Evolutionary conservation across 23 red algal genomes (phyloP), one percentile per base, ranked within the genome.

Genomic region (Cyanidiococcus yangmingshanensis): DNA sequence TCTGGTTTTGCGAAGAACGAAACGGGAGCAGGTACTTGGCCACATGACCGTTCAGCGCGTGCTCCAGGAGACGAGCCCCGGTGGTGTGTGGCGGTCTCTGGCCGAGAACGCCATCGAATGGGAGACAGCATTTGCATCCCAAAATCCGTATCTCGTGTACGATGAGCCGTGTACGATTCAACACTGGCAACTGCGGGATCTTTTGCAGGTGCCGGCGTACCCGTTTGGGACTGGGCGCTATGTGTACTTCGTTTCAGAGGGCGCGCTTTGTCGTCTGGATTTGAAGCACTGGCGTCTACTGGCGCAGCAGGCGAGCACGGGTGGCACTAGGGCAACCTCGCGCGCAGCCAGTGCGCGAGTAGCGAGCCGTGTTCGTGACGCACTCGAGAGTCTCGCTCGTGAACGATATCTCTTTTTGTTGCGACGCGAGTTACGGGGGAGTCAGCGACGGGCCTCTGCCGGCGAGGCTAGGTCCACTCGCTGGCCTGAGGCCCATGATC

Each of bases 121-220:
- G 12, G 7, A 7, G 12, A 21, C 45, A 15, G 45, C 7, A 7
- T 54, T 54, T 54, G 45, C 21, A 15, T 54, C 45, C 45, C 12
- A 15, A 15, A 15, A 7, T 7, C 63, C 63, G 12, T 35, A 30
- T 35, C 21, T 71, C 63, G 3, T 25, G 3, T 71, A 71, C 63
- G 63, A 71, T 29, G 63, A 71, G 63, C 40, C 39, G 21, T 39
- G 45, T 29, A 81, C 78, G 0, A 81, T 81, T 39, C 78, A 81
- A 59, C 78, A 81, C 54, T 81, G 78, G 78, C 57, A 81, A 40
- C 68, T 81, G 45, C 59, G 78, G 39, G 78, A 81, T n/a, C 24
- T 81, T 1, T 34, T 81, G 36, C 78, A 57, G 1, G 45, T 54
- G 45, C 45, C 45, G 17, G 37, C 76, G 1, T 54, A 78, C n/a